Conservation (phyloP, 257 asterid species). For the Solanum neorickii region DNA sequence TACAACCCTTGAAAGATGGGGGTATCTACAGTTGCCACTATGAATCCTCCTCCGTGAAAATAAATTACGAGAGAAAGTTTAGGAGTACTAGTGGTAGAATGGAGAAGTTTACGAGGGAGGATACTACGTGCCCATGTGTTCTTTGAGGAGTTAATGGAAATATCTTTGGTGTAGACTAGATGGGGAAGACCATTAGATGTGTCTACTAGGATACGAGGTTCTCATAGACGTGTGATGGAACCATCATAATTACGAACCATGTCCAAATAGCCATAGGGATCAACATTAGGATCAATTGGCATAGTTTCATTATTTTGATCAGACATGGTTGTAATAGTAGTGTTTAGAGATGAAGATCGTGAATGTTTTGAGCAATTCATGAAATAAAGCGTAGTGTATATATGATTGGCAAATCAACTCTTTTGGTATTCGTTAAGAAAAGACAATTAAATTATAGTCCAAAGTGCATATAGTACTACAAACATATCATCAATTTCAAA, state of each 20-base stretch:
- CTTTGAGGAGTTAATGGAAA: conserved; percentile 5
- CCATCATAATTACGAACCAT: conserved; percentile 7
- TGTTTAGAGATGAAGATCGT: neutral
- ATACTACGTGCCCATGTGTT: conserved; percentile 6
- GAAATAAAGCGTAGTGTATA: neutral
- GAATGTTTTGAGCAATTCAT: neutral
- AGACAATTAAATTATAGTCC: neutral
- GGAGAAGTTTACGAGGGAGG: neutral
- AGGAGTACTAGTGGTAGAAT: neutral
- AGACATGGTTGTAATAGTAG: neutral
- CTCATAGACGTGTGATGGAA: neutral
- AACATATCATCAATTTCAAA: neutral
- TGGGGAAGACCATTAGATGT: neutral
- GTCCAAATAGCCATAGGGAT: conserved; percentile 8
- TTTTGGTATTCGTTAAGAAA: neutral
- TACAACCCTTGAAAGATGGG: neutral
- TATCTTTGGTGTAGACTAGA: conserved; percentile 5
- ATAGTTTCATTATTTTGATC: neutral
- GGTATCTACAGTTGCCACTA: neutral
- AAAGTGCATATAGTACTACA: neutral
- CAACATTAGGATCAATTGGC: neutral
- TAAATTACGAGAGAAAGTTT: conserved; percentile 15
- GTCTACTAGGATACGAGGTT: neutral
- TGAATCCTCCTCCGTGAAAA: conserved; percentile 21
- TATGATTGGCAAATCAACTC: neutral